Conservation (phyloP, 108 stramenopile genomes). For the Chaetoceros tenuissimus region DNA sequence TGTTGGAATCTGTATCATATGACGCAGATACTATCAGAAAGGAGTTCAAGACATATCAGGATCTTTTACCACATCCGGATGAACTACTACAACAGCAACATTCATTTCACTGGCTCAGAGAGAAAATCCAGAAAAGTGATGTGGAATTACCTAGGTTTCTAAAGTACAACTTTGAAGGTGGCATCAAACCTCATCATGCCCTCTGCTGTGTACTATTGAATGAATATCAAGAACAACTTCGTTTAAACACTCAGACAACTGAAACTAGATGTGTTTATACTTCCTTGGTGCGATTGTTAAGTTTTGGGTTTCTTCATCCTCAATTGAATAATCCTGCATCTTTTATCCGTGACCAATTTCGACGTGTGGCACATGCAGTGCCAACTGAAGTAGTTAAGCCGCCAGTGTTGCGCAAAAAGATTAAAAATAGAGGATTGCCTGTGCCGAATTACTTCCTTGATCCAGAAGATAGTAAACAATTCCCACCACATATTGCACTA, state of each 20-base stretch:
- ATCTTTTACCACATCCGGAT: conserved; percentile 17
- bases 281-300: conserved; percentile 11
- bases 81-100: conserved; percentile 20
- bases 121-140: conserved; percentile 7
- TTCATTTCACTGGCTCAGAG: conserved; percentile 13
- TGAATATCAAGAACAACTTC: conserved; percentile 17
- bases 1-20: conserved; percentile 8
- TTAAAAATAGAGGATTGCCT: conserved; percentile 16
- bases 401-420: conserved; percentile 20
- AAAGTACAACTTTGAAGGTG: conserved; percentile 17
- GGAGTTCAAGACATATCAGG: conserved; percentile 27
- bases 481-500: conserved; percentile 24
- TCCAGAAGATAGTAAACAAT: conserved; percentile 19
- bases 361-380: too few relatives aligned
- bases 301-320: conserved; percentile 15
- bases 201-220: conserved; percentile 20
- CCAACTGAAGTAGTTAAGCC: too few relatives aligned
- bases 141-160: conserved; percentile 20
- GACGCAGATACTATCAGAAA: conserved; percentile 17
- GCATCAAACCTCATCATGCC: conserved; percentile 23
- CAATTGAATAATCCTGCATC: conserved; percentile 26
- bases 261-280: neutral
- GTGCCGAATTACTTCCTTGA: conserved; percentile 27
- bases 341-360: conserved; percentile 25
- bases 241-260: too few relatives aligned